Base-by-base conservation (phyloP, 768 basidiomycete genomes). In the Roridomyces roridus region DNA sequence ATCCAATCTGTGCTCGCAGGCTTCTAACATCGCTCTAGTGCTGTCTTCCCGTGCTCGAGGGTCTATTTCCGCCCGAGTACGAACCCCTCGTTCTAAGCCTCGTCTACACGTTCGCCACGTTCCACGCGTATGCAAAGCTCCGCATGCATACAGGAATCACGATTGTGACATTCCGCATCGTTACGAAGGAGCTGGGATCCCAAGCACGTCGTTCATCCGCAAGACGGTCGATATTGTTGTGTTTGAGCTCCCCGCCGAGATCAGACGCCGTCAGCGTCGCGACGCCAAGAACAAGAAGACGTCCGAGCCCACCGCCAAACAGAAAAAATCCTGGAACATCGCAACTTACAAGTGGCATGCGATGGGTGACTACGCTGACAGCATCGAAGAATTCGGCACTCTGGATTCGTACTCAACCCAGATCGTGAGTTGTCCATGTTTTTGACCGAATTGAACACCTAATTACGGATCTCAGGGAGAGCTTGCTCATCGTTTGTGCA, bases 41-140 rank as follows among this genome's bases (percentile, higher is more conserved):
- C 48, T 43, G 59, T 1, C 64, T 72, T 12, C 72, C 75, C 9
- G 73, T 65, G 1, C 68, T 81, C 34, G 74, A 80, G 58, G 72
- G 69, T 4, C 60, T 76, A 0, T 57, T 76, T 1, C 68, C 65
- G 0, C 40, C 56, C 0, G 20, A 28, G 0, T 63, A 74, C 10
- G 57, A 72, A 12, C 0, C 12, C 6, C 28, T 60, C 4, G 42
- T 71, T 0, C 49, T 57, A 4, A 45, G 28, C 0, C 55, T 71
- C 0, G 25, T 68, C 0, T 68, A 48, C 34, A 23, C 17, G 1
- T 43, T 65, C 6, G 60, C 57, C 5, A 47, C 52, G n/a, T 72
- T 66, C 65, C 68, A 71, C 49, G 62, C 55, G 1, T 46, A 62
- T 25, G 63, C 53, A 0, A 72, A 72, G 41, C 49, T 71, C 0